Base-by-base conservation (phyloP, 176 grass and related monocot species). In the Saccharum officinarum region DNA sequence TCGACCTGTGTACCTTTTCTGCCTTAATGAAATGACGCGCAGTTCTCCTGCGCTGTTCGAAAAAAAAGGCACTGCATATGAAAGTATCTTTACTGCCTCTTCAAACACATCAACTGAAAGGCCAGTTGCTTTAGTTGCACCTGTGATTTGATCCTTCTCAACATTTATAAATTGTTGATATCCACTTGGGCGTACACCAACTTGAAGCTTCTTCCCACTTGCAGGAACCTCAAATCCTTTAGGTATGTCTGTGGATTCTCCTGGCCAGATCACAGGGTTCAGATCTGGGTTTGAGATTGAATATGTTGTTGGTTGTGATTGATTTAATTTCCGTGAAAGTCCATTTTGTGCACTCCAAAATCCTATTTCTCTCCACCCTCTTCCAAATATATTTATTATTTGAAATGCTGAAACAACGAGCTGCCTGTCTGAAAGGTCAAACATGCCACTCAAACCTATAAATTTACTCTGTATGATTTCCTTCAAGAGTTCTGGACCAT, bases 341-440 rank as follows among this genome's bases (percentile, higher is more conserved):
- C 80, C 89, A 60, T 68, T 41, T 41, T 45, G 9, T 42, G 30
- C 25, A 1, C 73, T 89, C 92, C 92, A 94, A 65, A 80, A 91
- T 17, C 89, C 89, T 28, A 91, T 59, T 33, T 40, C 45, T 82
- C 67, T 84, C 50, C 42, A 28, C 1, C 65, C 60, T 66, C 25
- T 69, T 37, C 83, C 80, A 3, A 87, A 33, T 39, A 94, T 62
- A 84, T 94, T 94, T 47, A 94, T 87, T 84, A 94, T 84, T 66
- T 81, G 74, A 40, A 94, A 94, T 10, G 9, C 37, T 1, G 83
- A 88, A 22, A 38, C 74, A 44, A 80, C 59, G 77, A 92, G 79
- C 41, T 92, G 88, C 31, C 86, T 80, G 59, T 89, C 40, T 88
- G 42, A 66, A 69, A 95, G 79, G 79, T 87, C 38, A 76, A 92